These are phyloP conservation scores for Pilasporangium apinafurcum DNA, from an alignment of 352 stramenopile genomes.

Conservation along the genomic window DNA sequence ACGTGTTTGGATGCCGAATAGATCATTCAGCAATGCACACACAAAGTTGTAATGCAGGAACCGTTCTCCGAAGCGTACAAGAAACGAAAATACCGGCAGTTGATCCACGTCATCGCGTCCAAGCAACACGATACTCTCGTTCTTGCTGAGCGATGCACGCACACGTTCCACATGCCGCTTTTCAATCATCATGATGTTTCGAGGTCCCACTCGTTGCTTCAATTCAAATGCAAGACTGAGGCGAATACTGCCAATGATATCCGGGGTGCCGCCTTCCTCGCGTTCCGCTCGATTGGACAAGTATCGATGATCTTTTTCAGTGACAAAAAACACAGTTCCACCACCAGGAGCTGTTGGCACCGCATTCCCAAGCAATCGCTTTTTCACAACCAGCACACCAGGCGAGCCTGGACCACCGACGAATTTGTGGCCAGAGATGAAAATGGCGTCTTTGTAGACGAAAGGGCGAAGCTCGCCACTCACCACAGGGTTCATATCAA, in stretches of 20 bases:
- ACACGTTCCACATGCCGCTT: constrained; percentile 23
- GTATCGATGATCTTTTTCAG: constrained; percentile 51
- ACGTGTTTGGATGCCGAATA: constrained; percentile 92
- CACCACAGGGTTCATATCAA: constrained; percentile 96
- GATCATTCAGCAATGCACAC: constrained; percentile 95
- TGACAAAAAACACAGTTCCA: constrained; percentile 50
- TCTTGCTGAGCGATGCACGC: constrained; percentile 23
- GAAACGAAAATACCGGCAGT: constrained; percentile 95
- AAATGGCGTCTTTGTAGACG: constrained; percentile 91
- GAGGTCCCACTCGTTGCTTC: constrained; percentile 59
- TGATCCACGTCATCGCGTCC: constrained; percentile 48
- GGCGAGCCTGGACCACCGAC: constrained; percentile 89
- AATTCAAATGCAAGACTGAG: constrained; percentile 90
- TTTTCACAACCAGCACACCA: constrained; percentile 95
- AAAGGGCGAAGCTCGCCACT: constrained; percentile 16
- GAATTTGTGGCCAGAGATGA: constrained; percentile 97
- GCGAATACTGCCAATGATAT: constrained; percentile 92
- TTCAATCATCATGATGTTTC: constrained; percentile 56
- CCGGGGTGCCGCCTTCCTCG: constrained; percentile 95
- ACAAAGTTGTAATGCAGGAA: constrained; percentile 99
- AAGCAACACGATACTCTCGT: constrained; percentile 87
- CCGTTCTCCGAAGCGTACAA: constrained; percentile 78
- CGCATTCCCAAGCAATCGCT: constrained; percentile 60
- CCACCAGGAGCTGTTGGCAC: constrained; percentile 47
- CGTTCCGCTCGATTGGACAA: constrained; percentile 69